These are phyloP conservation scores for Aureobasidium sp. DNA, from an alignment of 2,329 filamentous ascomycete species.

Conservation along the genomic window DNA sequence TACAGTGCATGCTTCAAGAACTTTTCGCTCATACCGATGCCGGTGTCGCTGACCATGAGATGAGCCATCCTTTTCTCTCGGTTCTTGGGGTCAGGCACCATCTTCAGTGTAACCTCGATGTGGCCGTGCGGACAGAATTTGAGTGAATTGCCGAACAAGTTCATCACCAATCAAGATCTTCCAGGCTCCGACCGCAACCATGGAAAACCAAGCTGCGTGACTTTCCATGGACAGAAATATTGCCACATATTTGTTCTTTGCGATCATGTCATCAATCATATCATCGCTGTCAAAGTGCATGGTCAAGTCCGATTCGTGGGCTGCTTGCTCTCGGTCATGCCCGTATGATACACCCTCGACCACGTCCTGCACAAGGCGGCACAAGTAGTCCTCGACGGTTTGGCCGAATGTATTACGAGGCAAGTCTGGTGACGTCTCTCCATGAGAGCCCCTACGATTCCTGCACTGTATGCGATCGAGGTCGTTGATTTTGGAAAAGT, in stretches of 20 bases:
- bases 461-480: not conserved
- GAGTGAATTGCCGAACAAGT: slow-evolving; percentile 36
- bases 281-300: not conserved
- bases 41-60: slow-evolving; percentile 22
- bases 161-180: slow-evolving; percentile 39
- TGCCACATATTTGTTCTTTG: not conserved
- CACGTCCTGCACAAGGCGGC: not conserved
- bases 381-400: not conserved
- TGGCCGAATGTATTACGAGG: not conserved
- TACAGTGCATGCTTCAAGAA: slow-evolving; percentile 24
- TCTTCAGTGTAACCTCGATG: slow-evolving; percentile 23
- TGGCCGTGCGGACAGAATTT: slow-evolving; percentile 35
- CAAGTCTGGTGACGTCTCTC: not conserved
- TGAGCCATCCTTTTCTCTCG: not conserved
- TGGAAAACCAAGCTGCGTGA: not conserved
- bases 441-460: not conserved
- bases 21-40: slow-evolving; percentile 25
- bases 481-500: slow-evolving; percentile 15
- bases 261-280: too few species aligned
- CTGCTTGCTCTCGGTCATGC: not conserved
- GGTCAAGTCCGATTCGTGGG: not conserved
- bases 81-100: not conserved
- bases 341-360: not conserved
- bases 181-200: slow-evolving; percentile 22
- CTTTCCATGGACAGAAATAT: not conserved